Conservation (phyloP, 2,329 filamentous ascomycete species). For the Thermothelomyces thermophilus region DNA sequence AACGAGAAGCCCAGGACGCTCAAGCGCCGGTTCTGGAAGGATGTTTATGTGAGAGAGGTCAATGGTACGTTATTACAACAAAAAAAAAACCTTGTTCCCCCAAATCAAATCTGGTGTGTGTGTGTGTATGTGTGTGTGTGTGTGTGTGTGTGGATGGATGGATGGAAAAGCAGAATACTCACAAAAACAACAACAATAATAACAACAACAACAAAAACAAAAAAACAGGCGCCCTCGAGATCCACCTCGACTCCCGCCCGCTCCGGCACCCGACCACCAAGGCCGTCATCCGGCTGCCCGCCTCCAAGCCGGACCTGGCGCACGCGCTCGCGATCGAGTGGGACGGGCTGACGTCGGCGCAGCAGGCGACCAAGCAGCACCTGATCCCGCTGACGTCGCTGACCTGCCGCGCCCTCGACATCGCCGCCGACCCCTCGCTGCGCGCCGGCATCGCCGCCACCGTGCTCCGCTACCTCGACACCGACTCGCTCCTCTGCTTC, state of each 20-base stretch:
- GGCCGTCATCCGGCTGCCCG: constrained; percentile 62
- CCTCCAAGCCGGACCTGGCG: constrained; percentile 72
- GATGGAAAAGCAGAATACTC: too few relatives aligned
- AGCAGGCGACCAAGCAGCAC: constrained; percentile 79
- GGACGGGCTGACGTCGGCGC: constrained; percentile 74
- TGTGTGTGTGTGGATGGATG: too few relatives aligned
- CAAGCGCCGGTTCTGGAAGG: constrained; percentile 81
- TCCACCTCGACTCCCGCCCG: constrained; percentile 72
- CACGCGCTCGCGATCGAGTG: constrained; percentile 85
- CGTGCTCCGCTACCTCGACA: constrained; percentile 80
- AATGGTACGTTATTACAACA: constrained; percentile 50
- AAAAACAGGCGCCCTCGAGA: constrained; percentile 41
- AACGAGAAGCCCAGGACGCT: constrained; percentile 24
- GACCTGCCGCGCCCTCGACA: constrained; percentile 74
- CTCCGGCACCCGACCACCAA: constrained; percentile 73
- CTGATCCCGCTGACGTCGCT: constrained; percentile 87
- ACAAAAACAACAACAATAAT: neutral
- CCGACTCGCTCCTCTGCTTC: constrained; percentile 91
- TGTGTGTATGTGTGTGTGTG: too few relatives aligned
- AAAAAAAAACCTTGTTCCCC: too few relatives aligned
- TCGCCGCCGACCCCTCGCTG: constrained; percentile 48
- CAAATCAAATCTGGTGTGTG: too few relatives aligned
- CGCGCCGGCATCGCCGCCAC: constrained; percentile 59
- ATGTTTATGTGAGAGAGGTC: constrained; percentile 64
- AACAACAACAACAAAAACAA: neutral